Conservation (phyloP, 2,329 filamentous ascomycete genomes). For the Sporothrix brasiliensis region DNA sequence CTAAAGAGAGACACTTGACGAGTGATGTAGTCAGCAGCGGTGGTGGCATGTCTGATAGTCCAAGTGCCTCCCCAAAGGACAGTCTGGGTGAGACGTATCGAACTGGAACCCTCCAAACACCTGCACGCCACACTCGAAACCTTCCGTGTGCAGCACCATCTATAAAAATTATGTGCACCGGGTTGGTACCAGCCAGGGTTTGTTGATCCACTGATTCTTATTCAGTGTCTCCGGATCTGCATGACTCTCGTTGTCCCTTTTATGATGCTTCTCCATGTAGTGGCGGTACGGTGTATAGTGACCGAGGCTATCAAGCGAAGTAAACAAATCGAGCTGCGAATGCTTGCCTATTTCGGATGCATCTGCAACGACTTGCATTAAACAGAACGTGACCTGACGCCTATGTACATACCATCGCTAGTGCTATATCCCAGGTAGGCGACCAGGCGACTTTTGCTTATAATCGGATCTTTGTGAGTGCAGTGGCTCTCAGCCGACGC, state of each 20-base stretch:
- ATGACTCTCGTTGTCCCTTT: background rate
- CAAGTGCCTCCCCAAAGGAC: no score
- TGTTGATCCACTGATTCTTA: background rate
- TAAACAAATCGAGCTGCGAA: background rate
- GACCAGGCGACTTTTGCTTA: slow-evolving; percentile 10
- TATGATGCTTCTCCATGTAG: background rate
- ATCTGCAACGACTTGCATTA: background rate
- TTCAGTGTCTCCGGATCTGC: background rate
- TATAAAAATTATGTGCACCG: background rate
- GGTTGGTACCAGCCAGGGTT: background rate
- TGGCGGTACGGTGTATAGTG: background rate
- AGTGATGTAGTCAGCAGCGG: no score
- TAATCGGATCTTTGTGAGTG: background rate
- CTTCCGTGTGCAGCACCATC: no score
- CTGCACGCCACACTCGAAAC: no score
- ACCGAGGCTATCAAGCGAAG: background rate
- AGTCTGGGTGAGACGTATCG: no score
- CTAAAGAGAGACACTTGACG: no score
- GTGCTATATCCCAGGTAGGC: background rate
- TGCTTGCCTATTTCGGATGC: background rate
- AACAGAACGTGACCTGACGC: background rate
- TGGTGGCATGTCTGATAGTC: no score
- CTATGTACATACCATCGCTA: background rate
- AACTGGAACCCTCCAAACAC: no score
- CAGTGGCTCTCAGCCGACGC: background rate